Base-by-base conservation (phyloP, 2,329 filamentous ascomycete genomes). In the Coniosporium tulheliwenetii region DNA sequence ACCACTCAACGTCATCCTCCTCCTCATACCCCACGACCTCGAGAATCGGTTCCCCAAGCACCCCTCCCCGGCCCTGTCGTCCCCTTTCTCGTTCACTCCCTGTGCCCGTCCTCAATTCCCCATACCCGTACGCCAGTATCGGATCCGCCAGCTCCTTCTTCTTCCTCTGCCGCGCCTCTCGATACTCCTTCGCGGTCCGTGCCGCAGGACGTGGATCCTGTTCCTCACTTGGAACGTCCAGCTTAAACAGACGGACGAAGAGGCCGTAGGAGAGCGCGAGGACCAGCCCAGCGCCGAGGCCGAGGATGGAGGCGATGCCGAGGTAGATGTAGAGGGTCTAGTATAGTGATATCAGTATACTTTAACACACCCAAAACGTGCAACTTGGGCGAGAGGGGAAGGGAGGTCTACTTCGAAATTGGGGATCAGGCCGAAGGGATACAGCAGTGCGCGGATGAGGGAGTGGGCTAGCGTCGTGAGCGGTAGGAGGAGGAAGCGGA, bases 291-390 rank as follows among this genome's bases (percentile, higher is more conserved):
- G 77, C 64, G 9, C 74, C 39, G 40, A 78, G 60, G n/a, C 84
- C 84, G 40, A 85, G 66, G 13, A 82, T 58, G 30, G 73, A 69
- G 7, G 82, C 84, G 16, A 77, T 70, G 38, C 76, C 77, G 37
- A 86, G 65, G 51, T 70, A 79, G 51, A 71, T 69, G 52, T 66
- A 69, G 36, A 69, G 50, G 7, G 63, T 65, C 64, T 69, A 47
- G 8, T 41, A 34, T 19, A 15, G 36, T 12, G 3, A 12, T 37
- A 42, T 38, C 54, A 49, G 41, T 59, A 57, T 14, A 43, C 38
- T 60, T 61, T 69, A 42, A 14, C 10, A 12, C 5, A n/a, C 32
- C 48, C 34, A 48, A 40, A 41, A 32, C 13, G 30, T 36, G 37
- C 30, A 39, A 9, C 10, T 7, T 29, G 7, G 15, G n/a, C 10